Conservation (phyloP, 805 yeast genomes). For the Barnettozyma botsteinii region DNA sequence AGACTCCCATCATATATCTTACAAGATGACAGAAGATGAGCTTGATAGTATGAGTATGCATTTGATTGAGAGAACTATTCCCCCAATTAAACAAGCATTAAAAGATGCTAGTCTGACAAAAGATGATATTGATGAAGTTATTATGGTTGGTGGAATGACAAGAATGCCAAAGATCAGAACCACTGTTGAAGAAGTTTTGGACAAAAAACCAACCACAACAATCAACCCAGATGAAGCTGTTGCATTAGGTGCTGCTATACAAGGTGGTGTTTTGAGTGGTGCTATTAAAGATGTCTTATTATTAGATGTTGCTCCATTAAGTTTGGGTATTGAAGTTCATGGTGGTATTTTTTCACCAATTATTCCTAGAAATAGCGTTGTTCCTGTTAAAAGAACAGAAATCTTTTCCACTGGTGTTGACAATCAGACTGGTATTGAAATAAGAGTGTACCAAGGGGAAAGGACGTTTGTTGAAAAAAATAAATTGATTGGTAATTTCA, state of each 20-base stretch:
- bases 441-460: conserved; percentile 78
- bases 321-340: conserved; percentile 78
- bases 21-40: conserved; percentile 57
- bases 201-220: conserved; percentile 59
- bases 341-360: conserved; percentile 80
- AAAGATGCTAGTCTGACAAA: conserved; percentile 65
- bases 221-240: conserved; percentile 94
- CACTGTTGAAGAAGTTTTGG: conserved; percentile 53
- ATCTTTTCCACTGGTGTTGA: conserved; percentile 78
- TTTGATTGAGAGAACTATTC: conserved; percentile 60
- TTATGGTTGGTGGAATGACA: conserved; percentile 86
- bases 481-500: conserved; percentile 70
- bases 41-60: conserved; percentile 62
- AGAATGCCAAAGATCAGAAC: conserved; percentile 77
- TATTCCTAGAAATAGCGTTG: conserved; percentile 71
- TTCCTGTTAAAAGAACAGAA: conserved; percentile 71
- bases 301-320: conserved; percentile 78
- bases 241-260: conserved; percentile 86
- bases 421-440: conserved; percentile 78
- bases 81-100: conserved; percentile 68
- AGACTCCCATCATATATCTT: conserved; percentile 53
- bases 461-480: conserved; percentile 73
- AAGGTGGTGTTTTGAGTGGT: conserved; percentile 82
- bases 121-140: conserved; percentile 65
- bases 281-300: conserved; percentile 73